These are phyloP conservation scores for Pleurotus citrinopileatus DNA, from an alignment of 768 basidiomycete species.

Conservation along the genomic window DNA sequence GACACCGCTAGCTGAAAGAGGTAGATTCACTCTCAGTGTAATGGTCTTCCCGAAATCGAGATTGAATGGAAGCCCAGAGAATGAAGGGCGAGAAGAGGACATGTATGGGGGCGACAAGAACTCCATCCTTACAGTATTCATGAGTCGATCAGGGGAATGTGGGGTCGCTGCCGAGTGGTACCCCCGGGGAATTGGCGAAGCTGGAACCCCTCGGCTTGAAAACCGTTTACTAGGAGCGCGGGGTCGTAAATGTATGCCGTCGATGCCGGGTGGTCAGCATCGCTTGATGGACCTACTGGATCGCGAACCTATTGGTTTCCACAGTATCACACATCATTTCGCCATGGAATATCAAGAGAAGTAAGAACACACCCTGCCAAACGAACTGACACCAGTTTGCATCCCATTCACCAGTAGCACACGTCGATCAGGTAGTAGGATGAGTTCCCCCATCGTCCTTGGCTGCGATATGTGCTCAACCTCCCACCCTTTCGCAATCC, in stretches of 20 bases:
- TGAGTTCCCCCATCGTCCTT: slow-evolving; percentile 34
- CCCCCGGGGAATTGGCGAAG: slow-evolving; percentile 27
- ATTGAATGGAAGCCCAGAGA: not conserved
- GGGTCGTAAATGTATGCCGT: slow-evolving; percentile 31
- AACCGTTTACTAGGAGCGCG: slow-evolving; percentile 24
- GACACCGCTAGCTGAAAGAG: not conserved
- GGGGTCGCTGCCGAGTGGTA: slow-evolving; percentile 32
- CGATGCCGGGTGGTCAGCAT: slow-evolving; percentile 33
- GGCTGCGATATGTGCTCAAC: slow-evolving; percentile 42
- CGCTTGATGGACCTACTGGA: slow-evolving; percentile 28
- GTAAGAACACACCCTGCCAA: slow-evolving; percentile 23
- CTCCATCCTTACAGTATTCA: slow-evolving; percentile 31
- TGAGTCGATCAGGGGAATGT: slow-evolving; percentile 26
- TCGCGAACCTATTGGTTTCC: slow-evolving; percentile 12
- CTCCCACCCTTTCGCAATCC: slow-evolving; percentile 41
- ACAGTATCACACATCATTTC: not conserved
- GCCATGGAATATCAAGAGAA: not conserved
- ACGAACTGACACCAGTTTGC: slow-evolving; percentile 37
- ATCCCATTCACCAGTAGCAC: slow-evolving; percentile 42
- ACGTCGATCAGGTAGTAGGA: slow-evolving; percentile 37
- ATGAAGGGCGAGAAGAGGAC: not conserved
- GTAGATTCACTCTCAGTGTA: not conserved
- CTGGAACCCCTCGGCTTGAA: slow-evolving; percentile 26
- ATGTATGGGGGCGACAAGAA: slow-evolving; percentile 40
- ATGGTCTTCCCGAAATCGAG: not conserved